Base-by-base conservation (phyloP, 192 early-diverging fungal species). In the Diversispora eburnea region DNA sequence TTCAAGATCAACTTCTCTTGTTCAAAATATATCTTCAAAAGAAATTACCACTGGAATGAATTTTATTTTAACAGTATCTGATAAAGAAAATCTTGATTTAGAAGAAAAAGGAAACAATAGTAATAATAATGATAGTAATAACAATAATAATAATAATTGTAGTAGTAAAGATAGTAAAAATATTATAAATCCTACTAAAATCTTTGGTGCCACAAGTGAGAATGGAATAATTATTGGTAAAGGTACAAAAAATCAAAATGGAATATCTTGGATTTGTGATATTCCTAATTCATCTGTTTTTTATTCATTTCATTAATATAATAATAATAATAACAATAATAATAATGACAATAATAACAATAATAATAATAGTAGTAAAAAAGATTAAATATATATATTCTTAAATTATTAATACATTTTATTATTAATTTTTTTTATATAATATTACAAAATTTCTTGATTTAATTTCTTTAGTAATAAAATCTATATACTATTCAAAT, bases 191-290 rank as follows among this genome's bases (percentile, higher is more conserved):
- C 25, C 25, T 2, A 33, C 25, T 33, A 60, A 63, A 49, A 48
- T 79, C 10, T 85, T 85, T 78, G 86, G 86, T 17, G 86, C 78
- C 8, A 78, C 76, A 4, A 85, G 86, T 70, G 86, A 87, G 61
- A 85, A 85, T 64, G 86, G 84, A 8, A 74, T 84, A 47, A 75
- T 84, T 77, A 69, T 87, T 41, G 86, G 86, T 15, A 60, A 55
- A 45, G 67, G 51, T 17, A 47, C 12, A 17, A 43, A 63, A 7
- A 63, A 73, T 19, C 59, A 65, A 22, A 33, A 72, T 4, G 55
- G 49, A 4, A 66, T 55, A 3, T 76, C 80, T 3, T 81, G 80
- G 80, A 77, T 81, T 22, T 81, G 80, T 47, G 67, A 63, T 67
- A 72, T 81, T 47, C 58, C 77, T 7, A 67, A 81, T 45, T 67